Conservation (phyloP, 306 rosid genomes). For the Sicyos baderoa region DNA sequence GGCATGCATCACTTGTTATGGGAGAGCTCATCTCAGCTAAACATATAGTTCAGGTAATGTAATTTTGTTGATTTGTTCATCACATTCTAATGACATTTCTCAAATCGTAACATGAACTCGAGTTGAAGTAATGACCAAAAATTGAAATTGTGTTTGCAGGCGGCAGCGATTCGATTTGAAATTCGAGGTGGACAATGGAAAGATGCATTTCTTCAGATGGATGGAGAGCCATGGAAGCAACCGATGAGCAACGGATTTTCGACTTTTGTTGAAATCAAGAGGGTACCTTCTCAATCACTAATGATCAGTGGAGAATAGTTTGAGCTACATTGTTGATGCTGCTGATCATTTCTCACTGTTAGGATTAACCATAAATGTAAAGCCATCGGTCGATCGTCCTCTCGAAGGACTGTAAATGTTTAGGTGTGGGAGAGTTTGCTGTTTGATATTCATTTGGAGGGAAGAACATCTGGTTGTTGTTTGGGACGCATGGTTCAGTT, state of each 20-base stretch:
- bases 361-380: constrained; percentile 19
- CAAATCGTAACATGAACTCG: background rate
- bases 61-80: constrained; percentile 3
- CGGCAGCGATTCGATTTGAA: constrained; percentile 80
- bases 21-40: constrained; percentile 84
- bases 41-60: constrained; percentile 85
- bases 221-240: constrained; percentile 99
- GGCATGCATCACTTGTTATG: constrained; percentile 99
- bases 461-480: too few relatives aligned
- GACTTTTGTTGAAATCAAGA: constrained; percentile 72
- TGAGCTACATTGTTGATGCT: background rate
- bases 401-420: background rate
- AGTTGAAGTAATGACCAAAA: background rate
- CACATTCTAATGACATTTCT: background rate
- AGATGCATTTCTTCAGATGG: constrained; percentile 78
- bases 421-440: too few relatives aligned
- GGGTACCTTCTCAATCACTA: constrained; percentile 67
- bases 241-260: constrained; percentile 59
- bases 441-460: too few relatives aligned
- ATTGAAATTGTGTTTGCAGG: constrained; percentile 37
- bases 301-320: constrained; percentile 53
- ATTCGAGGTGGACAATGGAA: constrained; percentile 89
- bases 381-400: background rate
- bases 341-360: background rate
- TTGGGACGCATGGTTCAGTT: too few relatives aligned